Conservation (phyloP, 1,284 basidiomycete genomes). For the Austroboletus rostrupii region DNA sequence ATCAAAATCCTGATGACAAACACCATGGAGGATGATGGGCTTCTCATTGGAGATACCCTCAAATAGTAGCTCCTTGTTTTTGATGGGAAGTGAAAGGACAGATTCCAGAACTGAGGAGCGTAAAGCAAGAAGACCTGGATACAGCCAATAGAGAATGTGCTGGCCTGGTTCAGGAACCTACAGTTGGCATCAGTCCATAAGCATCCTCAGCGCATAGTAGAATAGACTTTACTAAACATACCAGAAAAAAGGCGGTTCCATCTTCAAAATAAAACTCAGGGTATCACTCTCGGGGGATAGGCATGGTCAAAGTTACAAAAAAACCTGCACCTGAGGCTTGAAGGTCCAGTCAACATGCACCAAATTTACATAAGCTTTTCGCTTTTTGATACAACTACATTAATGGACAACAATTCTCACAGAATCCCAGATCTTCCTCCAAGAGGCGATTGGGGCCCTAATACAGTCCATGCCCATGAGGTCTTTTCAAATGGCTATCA, state of each 20-base stretch:
- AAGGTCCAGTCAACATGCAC: not conserved
- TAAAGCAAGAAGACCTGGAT: no score
- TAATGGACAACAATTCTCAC: not conserved
- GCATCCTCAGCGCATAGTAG: not conserved
- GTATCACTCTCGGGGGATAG: not conserved
- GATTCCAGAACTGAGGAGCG: no score
- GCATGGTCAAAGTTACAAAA: not conserved
- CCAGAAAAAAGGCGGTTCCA: not conserved
- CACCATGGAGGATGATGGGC: conserved; percentile 4
- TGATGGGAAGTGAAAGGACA: no score
- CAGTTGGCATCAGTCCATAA: not conserved
- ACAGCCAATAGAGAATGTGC: not conserved
- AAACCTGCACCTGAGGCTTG: not conserved
- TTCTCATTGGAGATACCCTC: conserved; percentile 8
- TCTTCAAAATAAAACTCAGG: not conserved
- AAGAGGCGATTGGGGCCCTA: not conserved
- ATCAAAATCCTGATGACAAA: conserved; percentile 9
- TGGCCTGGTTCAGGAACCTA: not conserved
- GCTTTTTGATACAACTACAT: not conserved
- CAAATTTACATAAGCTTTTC: not conserved
- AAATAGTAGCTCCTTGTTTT: no score
- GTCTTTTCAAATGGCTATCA: not conserved
- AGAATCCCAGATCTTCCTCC: not conserved
- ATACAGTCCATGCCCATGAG: not conserved
- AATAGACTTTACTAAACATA: not conserved